Percentiles rank a stretch among this genome's conserved stretches.
Evolutionary conservation across 2,329 filamentous ascomycete genomes (phyloP).

Genomic region (Fusarium oxysporum): DNA sequence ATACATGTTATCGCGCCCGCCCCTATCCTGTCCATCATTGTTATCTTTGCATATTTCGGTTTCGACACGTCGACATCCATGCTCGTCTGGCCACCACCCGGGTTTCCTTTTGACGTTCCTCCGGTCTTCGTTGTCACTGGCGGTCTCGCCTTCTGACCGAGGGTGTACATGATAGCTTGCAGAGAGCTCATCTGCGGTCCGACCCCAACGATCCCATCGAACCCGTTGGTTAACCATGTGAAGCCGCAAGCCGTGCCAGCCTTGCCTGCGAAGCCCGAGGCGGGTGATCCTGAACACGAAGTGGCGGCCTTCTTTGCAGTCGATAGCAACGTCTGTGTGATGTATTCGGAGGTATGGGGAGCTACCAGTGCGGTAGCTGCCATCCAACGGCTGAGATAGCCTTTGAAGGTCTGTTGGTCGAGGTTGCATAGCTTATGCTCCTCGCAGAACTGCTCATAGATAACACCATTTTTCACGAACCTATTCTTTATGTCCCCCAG

Average conservation of each 20-base stretch:
- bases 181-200: constrained; percentile 78
- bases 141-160: constrained; percentile 56
- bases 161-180: constrained; percentile 70
- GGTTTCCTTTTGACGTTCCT: constrained; percentile 67
- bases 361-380: constrained; percentile 63
- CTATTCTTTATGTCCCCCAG: constrained; percentile 60
- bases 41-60: constrained; percentile 50
- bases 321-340: neutral
- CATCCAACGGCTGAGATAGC: constrained; percentile 77
- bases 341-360: constrained; percentile 50
- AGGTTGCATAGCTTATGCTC: constrained; percentile 68
- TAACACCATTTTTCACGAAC: constrained; percentile 66
- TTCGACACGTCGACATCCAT: constrained; percentile 44
- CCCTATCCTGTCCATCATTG: constrained; percentile 62
- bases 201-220: constrained; percentile 71
- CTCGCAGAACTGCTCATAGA: constrained; percentile 78
- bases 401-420: constrained; percentile 82
- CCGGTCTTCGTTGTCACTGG: constrained; percentile 67
- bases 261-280: constrained; percentile 59
- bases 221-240: constrained; percentile 67
- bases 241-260: constrained; percentile 75
- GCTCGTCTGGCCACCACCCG: constrained; percentile 56
- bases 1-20: constrained; percentile 67
- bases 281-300: constrained; percentile 61
- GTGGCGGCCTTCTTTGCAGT: constrained; percentile 60